Evolutionary conservation across 1,139 yeast species (phyloP).

Genomic region (Debaryomycetaceae sp.): DNA sequence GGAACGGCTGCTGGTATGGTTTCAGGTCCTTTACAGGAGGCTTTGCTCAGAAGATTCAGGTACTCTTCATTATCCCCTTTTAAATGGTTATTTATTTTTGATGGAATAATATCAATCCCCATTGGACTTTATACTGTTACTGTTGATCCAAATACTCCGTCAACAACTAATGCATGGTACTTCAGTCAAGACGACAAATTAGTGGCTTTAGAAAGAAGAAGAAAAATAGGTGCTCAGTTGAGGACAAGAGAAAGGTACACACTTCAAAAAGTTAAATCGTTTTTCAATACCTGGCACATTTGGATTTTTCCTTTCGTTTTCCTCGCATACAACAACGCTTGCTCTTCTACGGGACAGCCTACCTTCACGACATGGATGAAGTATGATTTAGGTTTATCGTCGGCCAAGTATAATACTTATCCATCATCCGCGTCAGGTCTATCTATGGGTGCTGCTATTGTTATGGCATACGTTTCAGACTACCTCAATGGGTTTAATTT

Average conservation of each 20-base stretch:
- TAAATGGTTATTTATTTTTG: conserved; percentile 54
- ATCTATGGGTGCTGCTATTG: conserved; percentile 34
- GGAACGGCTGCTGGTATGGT: conserved; percentile 41
- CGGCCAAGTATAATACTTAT: conserved; percentile 40
- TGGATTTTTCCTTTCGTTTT: conserved; percentile 40
- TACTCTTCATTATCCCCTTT: conserved; percentile 25
- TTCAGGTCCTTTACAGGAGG: conserved; percentile 45
- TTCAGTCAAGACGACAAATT: conserved; percentile 27
- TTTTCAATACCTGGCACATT: conserved; percentile 43
- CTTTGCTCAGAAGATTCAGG: conserved; percentile 28
- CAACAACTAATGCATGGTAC: conserved; percentile 38
- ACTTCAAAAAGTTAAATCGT: conserved; percentile 30
- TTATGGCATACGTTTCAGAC: conserved; percentile 38
- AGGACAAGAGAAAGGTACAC: conserved; percentile 44
- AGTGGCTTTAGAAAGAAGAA: conserved; percentile 31
- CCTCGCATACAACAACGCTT: conserved; percentile 43
- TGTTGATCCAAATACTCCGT: conserved; percentile 43
- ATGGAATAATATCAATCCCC: conserved; percentile 50
- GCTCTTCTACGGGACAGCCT: conserved; percentile 38
- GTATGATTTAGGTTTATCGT: conserved; percentile 30
- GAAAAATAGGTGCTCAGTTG: conserved; percentile 37
- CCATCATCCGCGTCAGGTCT: conserved; percentile 41
- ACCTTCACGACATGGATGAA: conserved; percentile 52
- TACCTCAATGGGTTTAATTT: conserved; percentile 31
- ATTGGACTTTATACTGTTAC: conserved; percentile 41